Evolutionary conservation across 2,329 filamentous ascomycete genomes (phyloP).

Genomic region (Microcera coccophila): DNA sequence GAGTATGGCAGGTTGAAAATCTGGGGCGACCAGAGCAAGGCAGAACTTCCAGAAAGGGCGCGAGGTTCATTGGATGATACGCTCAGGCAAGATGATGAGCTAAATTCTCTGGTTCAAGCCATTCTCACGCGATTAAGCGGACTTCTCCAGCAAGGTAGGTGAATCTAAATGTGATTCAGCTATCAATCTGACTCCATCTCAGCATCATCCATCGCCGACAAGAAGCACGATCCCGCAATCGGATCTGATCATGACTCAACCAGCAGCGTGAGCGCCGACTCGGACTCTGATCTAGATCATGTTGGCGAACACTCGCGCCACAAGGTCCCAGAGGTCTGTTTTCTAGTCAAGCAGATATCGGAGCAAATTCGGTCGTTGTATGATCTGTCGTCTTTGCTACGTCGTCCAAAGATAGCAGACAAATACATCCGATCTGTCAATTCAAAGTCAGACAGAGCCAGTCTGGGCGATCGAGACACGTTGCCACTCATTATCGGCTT

Average conservation of each 20-base stretch:
- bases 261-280: constrained; percentile 6
- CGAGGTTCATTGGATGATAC: constrained; percentile 6
- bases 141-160: background rate
- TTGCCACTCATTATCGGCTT: background rate
- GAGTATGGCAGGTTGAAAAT: constrained; percentile 7
- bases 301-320: background rate
- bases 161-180: background rate
- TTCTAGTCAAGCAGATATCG: constrained; percentile 1
- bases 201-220: background rate
- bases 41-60: background rate
- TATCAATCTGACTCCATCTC: background rate
- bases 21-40: constrained; percentile 5
- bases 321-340: constrained; percentile 1
- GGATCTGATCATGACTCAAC: constrained; percentile 4
- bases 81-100: constrained; percentile 2
- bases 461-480: background rate
- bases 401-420: constrained; percentile 2
- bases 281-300: background rate
- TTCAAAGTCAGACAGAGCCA: background rate
- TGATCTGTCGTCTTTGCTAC: constrained; percentile 1
- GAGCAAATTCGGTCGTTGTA: constrained; percentile 5
- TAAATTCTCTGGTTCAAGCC: background rate
- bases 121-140: background rate
- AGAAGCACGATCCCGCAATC: background rate
- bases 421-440: constrained; percentile 4